Evolutionary conservation across 345 rosid genomes (phyloP), one percentile per base, ranked within the genome.

Genomic region (Mallotus nudiflorus): DNA sequence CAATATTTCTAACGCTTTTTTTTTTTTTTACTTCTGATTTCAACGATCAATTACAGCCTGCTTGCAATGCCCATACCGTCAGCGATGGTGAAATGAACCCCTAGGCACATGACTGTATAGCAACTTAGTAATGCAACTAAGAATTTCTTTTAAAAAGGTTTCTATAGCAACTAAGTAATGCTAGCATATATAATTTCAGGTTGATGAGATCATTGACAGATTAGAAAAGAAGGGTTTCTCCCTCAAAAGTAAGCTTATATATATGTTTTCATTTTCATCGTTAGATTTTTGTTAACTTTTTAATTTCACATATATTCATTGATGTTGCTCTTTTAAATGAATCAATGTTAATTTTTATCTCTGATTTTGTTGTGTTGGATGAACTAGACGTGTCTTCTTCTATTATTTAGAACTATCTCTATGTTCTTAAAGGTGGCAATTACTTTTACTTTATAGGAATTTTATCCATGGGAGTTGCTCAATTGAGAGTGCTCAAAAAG

Each of bases 311-410:
- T n/a, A n/a, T n/a, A n/a, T n/a, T n/a, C n/a, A n/a, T n/a, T n/a
- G n/a, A n/a, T n/a, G n/a, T n/a, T n/a, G n/a, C n/a, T n/a, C n/a
- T n/a, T n/a, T n/a, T n/a, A n/a, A n/a, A n/a, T n/a, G n/a, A n/a
- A n/a, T n/a, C n/a, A n/a, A n/a, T n/a, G n/a, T n/a, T n/a, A n/a
- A n/a, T n/a, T n/a, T n/a, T n/a, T n/a, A n/a, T n/a, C n/a, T n/a
- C n/a, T n/a, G n/a, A n/a, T n/a, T n/a, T n/a, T n/a, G n/a, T n/a
- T 92, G 99, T 19, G 92, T 95, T 50, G 99, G 99, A 58, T 97
- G 93, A 18, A 95, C 99, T 35, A 95, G 92, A 24, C 8, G 1
- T 53, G 3, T 16, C 10, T 25, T 1, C 1, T 12, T 54, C 18
- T 20, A 5, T 65, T 6, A 7, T 66, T n/a, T 31, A 10, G 56